A percentile compares a stretch with the other conserved stretches of the same genome.
Conservation (phyloP, 2,329 filamentous ascomycete species). For the Pseudopithomyces maydicus region DNA sequence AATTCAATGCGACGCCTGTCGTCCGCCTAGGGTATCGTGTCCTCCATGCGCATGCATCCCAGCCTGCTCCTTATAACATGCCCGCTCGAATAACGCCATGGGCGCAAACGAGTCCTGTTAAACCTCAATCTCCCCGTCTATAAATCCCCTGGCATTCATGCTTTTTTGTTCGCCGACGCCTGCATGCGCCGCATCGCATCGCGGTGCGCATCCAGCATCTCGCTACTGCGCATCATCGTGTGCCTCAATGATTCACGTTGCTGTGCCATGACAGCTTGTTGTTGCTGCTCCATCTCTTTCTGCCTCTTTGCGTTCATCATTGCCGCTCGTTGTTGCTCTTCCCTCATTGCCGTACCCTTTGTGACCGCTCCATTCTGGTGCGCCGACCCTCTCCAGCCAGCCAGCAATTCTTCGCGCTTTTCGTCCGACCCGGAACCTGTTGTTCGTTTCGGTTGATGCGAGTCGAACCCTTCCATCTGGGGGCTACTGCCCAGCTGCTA, state of each 20-base stretch:
- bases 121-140: not conserved
- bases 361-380: slow-evolving; percentile 27
- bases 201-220: slow-evolving; percentile 76
- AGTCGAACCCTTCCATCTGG: slow-evolving; percentile 40
- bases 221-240: slow-evolving; percentile 75
- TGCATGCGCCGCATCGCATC: slow-evolving; percentile 85
- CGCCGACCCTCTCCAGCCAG: slow-evolving; percentile 42
- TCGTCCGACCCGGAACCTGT: slow-evolving; percentile 29
- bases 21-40: slow-evolving; percentile 6
- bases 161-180: slow-evolving; percentile 54
- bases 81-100: not conserved
- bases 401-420: slow-evolving; percentile 41
- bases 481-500: slow-evolving; percentile 28
- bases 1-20: not conserved
- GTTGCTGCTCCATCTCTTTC: slow-evolving; percentile 64
- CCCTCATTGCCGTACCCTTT: slow-evolving; percentile 24
- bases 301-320: slow-evolving; percentile 68
- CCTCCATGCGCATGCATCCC: not conserved
- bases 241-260: slow-evolving; percentile 69
- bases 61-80: not conserved
- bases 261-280: slow-evolving; percentile 62
- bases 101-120: not conserved
- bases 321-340: slow-evolving; percentile 45
- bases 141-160: slow-evolving; percentile 14
- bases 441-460: slow-evolving; percentile 43